A percentile compares a stretch with the other conserved stretches of the same genome.
phyloP scores from a whole-genome alignment of 331 rosid genomes.

The Cydonia oblonga region DNA sequence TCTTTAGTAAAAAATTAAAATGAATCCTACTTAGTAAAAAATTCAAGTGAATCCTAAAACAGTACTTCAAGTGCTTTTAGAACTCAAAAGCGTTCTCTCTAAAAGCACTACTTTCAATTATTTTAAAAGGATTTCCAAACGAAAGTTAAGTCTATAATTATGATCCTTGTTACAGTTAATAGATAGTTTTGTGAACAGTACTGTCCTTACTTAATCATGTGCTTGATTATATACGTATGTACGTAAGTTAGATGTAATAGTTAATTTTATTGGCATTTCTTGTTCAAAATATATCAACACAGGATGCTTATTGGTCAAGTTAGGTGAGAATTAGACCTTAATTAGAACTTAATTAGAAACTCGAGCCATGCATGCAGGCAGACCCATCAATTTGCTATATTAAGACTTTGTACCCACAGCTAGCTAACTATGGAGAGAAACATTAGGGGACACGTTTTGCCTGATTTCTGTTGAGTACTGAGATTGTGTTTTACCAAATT shows the following conservation, averaged over 20 bases:
- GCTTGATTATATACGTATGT: not conserved
- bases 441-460: conserved; percentile 7
- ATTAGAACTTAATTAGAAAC: not conserved
- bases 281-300: not conserved
- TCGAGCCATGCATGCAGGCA: not conserved
- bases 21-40: no score
- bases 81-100: no score
- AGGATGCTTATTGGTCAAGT: conserved; percentile 13
- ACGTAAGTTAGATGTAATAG: not conserved
- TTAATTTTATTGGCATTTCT: not conserved
- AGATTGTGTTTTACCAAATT: not conserved
- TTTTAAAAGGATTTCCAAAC: no score
- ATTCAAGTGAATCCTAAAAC: no score
- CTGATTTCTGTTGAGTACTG: not conserved
- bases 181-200: not conserved
- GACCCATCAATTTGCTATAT: no score
- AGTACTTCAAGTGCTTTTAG: no score
- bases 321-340: conserved; percentile 23
- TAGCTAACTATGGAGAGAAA: not conserved
- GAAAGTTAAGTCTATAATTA: not conserved
- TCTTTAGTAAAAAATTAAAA: no score
- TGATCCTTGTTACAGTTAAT: not conserved
- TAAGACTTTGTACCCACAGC: conserved; percentile 1
- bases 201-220: not conserved
- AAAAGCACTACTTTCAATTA: no score